Conservation (phyloP, 164 flowering plant genomes). For the Vitis labrusca region DNA sequence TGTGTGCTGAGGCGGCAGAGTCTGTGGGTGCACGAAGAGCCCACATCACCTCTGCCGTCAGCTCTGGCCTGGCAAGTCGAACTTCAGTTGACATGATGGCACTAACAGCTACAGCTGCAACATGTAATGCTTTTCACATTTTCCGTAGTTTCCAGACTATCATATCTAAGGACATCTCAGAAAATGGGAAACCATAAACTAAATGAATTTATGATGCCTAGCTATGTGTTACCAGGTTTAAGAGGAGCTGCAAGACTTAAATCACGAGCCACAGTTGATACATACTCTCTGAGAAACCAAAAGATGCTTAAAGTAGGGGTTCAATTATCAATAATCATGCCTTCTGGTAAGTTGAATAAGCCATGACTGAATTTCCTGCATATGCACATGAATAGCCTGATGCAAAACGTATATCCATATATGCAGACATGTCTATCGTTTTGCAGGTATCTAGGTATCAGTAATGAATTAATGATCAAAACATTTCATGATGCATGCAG, state of each 20-base stretch:
- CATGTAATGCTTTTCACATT: slow-evolving; percentile 18
- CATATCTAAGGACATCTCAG: not conserved
- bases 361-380: not conserved
- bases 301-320: slow-evolving; percentile 18
- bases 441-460: not conserved
- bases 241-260: slow-evolving; percentile 30
- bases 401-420: not conserved
- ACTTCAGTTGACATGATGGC: slow-evolving; percentile 19
- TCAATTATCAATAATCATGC: slow-evolving; percentile 14
- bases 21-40: slow-evolving; percentile 24
- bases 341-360: slow-evolving; percentile 17
- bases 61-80: slow-evolving; percentile 22
- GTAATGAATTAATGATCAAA: not conserved
- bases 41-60: slow-evolving; percentile 20
- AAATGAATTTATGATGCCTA: not conserved
- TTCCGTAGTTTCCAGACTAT: not conserved
- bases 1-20: slow-evolving; percentile 37
- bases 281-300: slow-evolving; percentile 9
- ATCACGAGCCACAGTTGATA: slow-evolving; percentile 14
- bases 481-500: slow-evolving; percentile 9
- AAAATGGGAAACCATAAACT: not conserved
- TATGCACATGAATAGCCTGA: not conserved
- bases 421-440: not conserved
- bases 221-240: slow-evolving; percentile 18
- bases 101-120: slow-evolving; percentile 32